Conservation (phyloP, 148 eudicot genomes). For the Camellia granthamiana region DNA sequence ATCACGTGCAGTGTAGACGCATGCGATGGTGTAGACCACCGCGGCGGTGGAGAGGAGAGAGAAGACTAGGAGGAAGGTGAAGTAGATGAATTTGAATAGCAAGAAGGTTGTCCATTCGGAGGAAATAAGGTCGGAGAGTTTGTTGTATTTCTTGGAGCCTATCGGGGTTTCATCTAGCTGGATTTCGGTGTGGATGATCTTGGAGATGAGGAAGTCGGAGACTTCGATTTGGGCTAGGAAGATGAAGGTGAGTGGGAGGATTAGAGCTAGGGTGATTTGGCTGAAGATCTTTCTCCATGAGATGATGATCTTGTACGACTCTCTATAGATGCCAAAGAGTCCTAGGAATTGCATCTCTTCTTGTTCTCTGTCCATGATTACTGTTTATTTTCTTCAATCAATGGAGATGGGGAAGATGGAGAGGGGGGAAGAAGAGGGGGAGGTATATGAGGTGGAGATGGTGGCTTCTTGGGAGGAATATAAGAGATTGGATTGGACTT, state of each 20-base stretch:
- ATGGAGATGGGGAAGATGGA: background rate
- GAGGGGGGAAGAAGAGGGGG: background rate
- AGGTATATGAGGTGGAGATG: background rate
- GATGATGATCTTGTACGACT: slow-evolving; percentile 16
- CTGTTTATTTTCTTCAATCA: background rate
- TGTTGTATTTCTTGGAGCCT: background rate
- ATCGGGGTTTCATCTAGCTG: background rate
- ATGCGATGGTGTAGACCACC: slow-evolving; percentile 22
- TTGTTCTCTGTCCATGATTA: slow-evolving; percentile 16
- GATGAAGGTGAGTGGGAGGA: slow-evolving; percentile 24
- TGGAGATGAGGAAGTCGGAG: background rate
- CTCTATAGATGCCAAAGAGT: slow-evolving; percentile 14
- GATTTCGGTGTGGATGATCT: background rate
- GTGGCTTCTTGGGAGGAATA: background rate
- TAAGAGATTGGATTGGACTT: background rate
- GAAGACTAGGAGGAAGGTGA: slow-evolving; percentile 16
- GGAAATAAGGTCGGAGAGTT: background rate
- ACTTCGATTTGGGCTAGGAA: slow-evolving; percentile 12
- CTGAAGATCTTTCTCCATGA: slow-evolving; percentile 12
- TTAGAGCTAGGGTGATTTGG: slow-evolving; percentile 17
- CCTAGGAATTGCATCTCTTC: slow-evolving; percentile 27
- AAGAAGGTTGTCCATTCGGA: background rate
- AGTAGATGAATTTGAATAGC: slow-evolving; percentile 14
- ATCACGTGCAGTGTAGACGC: slow-evolving; percentile 10
- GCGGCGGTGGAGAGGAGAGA: slow-evolving; percentile 26